phyloP scores from a whole-genome alignment of 345 rosid genomes.

The Carallia brachiata region DNA sequence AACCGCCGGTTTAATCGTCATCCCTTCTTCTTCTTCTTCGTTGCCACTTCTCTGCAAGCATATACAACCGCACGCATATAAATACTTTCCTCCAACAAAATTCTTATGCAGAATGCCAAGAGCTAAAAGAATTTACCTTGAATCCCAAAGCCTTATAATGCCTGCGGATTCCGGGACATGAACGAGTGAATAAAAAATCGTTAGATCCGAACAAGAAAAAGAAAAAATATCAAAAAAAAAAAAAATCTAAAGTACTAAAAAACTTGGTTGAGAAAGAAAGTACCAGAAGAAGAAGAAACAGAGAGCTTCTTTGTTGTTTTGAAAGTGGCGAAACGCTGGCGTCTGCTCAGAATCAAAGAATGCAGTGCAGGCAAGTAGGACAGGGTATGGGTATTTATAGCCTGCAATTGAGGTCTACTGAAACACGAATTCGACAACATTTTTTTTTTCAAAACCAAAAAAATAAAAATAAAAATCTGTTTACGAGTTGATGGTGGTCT shows the following conservation, averaged over 20 bases:
- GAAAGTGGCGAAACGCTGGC: constrained; percentile 2
- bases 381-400: constrained; percentile 51
- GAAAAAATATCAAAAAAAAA: background rate
- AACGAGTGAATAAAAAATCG: constrained; percentile 19
- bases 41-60: constrained; percentile 39
- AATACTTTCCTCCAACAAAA: too few species aligned
- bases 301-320: constrained; percentile 11
- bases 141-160: constrained; percentile 35
- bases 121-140: constrained; percentile 37
- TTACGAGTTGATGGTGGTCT: too few species aligned
- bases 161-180: constrained; percentile 48
- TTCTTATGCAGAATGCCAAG: too few species aligned
- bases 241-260: constrained; percentile 6
- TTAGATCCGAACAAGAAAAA: constrained; percentile 12
- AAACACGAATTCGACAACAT: constrained; percentile 43
- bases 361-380: constrained; percentile 23
- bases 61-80: background rate
- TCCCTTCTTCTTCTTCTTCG: constrained; percentile 16
- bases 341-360: constrained; percentile 8
- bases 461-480: too few species aligned
- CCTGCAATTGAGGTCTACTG: constrained; percentile 18
- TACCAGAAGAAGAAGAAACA: constrained; percentile 33
- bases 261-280: background rate
- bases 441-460: background rate
- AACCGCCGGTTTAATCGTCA: constrained; percentile 87